These are phyloP conservation scores for Penicillium sp. DNA, from an alignment of 2,329 filamentous ascomycete species.

Conservation along the genomic window DNA sequence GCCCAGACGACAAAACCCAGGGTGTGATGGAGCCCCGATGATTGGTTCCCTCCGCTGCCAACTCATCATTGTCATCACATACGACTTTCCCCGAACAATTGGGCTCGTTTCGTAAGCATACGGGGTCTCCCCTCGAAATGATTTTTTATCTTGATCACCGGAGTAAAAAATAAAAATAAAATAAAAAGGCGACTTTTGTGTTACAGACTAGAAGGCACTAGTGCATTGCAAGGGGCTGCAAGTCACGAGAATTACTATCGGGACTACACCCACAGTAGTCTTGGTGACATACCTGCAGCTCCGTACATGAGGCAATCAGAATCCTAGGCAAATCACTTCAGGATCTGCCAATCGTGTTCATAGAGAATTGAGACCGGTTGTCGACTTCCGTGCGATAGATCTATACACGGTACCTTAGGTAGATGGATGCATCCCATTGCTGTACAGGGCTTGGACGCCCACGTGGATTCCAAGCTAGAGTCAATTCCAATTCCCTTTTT, in stretches of 20 bases:
- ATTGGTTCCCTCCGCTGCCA: conserved; percentile 24
- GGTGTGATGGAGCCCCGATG: conserved; percentile 9
- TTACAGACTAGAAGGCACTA: not conserved
- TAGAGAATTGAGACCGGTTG: not conserved
- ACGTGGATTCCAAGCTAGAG: not conserved
- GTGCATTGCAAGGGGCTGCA: conserved; percentile 17
- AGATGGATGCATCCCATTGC: not conserved
- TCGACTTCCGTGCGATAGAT: not conserved
- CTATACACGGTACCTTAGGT: not conserved
- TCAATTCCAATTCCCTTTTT: not conserved
- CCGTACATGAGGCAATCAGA: not conserved
- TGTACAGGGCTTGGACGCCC: not conserved
- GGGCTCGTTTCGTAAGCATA: not conserved
- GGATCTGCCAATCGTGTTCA: not conserved
- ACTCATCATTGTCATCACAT: conserved; percentile 26
- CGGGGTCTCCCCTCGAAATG: not conserved
- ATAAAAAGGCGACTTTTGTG: not conserved
- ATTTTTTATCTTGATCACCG: not conserved
- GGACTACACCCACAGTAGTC: conserved; percentile 9
- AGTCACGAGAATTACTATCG: conserved; percentile 18
- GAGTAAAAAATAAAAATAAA: not conserved
- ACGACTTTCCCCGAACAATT: not conserved
- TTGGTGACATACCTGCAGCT: not conserved
- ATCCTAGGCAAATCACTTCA: not conserved
- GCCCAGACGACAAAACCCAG: conserved; percentile 22